Evolutionary conservation across 106 monocot genomes (phyloP).

Genomic region (Allium cepa): DNA sequence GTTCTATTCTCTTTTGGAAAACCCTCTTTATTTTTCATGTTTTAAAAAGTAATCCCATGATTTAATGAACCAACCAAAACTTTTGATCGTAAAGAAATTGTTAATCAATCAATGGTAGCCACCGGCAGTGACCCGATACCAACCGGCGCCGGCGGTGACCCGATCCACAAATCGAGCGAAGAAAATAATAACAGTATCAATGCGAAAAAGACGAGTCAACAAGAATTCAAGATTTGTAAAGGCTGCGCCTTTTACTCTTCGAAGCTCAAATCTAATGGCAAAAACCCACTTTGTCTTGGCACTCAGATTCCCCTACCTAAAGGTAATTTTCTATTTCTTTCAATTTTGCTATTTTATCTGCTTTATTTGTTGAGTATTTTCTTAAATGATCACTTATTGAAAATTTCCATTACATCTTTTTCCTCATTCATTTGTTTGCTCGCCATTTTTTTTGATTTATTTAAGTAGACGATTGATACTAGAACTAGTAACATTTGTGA

Average conservation of each 20-base stretch:
- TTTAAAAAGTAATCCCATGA: no score
- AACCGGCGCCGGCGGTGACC: not conserved
- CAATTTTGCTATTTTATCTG: not conserved
- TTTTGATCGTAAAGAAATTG: no score
- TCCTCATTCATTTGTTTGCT: not conserved
- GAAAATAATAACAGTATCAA: not conserved
- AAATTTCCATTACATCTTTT: not conserved
- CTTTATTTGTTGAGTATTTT: not conserved
- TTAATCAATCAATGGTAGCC: not conserved
- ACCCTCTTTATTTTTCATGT: no score
- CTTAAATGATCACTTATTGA: not conserved
- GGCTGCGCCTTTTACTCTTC: constrained; percentile 87
- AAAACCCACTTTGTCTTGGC: constrained; percentile 66
- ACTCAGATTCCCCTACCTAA: constrained; percentile 51
- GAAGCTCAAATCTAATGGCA: constrained; percentile 33
- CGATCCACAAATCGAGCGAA: not conserved
- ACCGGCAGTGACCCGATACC: not conserved
- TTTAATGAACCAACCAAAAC: no score
- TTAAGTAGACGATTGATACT: not conserved
- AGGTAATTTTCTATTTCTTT: constrained; percentile 22
- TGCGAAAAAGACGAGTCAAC: not conserved
- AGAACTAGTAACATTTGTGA: not conserved
- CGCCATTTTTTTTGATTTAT: not conserved
- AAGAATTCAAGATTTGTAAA: constrained; percentile 72
- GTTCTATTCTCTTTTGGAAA: no score